Evolutionary conservation across 345 rosid genomes (phyloP).

Genomic region (Eucalyptus fibrosa): DNA sequence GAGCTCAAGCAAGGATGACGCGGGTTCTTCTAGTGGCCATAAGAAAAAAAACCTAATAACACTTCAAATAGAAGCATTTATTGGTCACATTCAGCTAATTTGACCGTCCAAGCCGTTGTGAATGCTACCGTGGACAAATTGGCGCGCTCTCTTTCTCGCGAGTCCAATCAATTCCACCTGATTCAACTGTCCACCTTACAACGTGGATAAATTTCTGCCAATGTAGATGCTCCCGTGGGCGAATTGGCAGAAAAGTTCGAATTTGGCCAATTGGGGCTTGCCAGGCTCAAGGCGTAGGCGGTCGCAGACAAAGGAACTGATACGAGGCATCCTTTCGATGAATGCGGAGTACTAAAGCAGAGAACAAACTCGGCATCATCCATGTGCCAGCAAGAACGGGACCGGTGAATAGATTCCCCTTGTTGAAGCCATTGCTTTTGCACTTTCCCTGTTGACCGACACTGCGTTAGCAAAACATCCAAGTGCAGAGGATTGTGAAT

Average conservation of each 20-base stretch:
- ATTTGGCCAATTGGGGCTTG: not conserved
- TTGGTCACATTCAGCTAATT: not conserved
- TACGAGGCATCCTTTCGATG: not conserved
- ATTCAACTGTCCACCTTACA: too few relatives aligned
- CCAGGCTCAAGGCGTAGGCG: not conserved
- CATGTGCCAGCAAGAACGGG: not conserved
- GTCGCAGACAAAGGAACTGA: not conserved
- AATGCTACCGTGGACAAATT: not conserved
- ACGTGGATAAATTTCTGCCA: not conserved
- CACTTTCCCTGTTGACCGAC: not conserved
- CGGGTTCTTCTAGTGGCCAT: not conserved
- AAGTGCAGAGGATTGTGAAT: not conserved
- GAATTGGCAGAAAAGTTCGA: not conserved
- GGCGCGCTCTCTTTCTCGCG: too few relatives aligned
- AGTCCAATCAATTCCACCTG: too few relatives aligned
- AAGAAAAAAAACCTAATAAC: not conserved
- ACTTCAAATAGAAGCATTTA: not conserved
- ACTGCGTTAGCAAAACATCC: not conserved
- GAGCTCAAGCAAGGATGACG: not conserved
- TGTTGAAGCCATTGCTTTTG: not conserved
- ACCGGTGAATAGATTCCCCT: not conserved
- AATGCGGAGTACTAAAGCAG: not conserved
- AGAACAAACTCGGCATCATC: not conserved
- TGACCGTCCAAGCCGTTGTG: not conserved
- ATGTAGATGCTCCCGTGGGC: not conserved